A percentile compares a stretch with the other conserved stretches of the same genome.
Conservation (phyloP, 495 filamentous ascomycete genomes). For the Podospora appendiculata region DNA sequence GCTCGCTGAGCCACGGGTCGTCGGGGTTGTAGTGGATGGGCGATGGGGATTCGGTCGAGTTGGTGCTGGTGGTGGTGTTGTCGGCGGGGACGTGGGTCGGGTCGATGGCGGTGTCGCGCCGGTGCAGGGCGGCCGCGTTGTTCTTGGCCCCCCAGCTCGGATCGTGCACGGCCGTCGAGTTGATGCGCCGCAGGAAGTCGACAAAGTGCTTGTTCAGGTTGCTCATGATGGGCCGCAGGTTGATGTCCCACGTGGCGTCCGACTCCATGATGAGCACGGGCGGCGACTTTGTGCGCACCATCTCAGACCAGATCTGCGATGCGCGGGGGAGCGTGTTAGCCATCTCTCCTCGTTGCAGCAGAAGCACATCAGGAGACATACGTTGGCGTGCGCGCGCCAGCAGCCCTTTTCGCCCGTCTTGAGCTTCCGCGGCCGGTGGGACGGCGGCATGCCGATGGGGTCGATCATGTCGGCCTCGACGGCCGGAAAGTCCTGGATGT, state of each 20-base stretch:
- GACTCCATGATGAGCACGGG: slow-evolving; percentile 15
- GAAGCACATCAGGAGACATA: not conserved
- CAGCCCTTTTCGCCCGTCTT: slow-evolving; percentile 11
- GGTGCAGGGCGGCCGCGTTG: not conserved
- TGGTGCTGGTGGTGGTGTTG: not conserved
- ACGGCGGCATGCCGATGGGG: slow-evolving; percentile 15
- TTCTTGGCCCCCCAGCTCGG: slow-evolving; percentile 2
- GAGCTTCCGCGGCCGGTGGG: slow-evolving; percentile 7
- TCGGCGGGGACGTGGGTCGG: not conserved
- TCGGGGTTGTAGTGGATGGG: slow-evolving; percentile 9
- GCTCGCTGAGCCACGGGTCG: slow-evolving; percentile 13
- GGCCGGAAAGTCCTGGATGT: slow-evolving; percentile 9
- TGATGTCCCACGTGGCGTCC: slow-evolving; percentile 15
- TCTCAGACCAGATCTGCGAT: slow-evolving; percentile 11
- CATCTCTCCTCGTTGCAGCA: not conserved
- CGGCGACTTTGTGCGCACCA: slow-evolving; percentile 8
- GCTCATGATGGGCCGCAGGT: slow-evolving; percentile 12
- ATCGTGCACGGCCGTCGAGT: slow-evolving; percentile 12
- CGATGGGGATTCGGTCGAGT: not conserved
- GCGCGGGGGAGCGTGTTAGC: not conserved
- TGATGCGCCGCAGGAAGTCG: slow-evolving; percentile 9
- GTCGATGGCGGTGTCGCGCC: not conserved
- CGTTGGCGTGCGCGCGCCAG: slow-evolving; percentile 16
- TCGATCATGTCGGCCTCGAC: slow-evolving; percentile 15
- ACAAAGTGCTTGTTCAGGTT: slow-evolving; percentile 11